Evolutionary conservation across 768 basidiomycete genomes (phyloP).

Genomic region (Phlegmacium glaucopus): DNA sequence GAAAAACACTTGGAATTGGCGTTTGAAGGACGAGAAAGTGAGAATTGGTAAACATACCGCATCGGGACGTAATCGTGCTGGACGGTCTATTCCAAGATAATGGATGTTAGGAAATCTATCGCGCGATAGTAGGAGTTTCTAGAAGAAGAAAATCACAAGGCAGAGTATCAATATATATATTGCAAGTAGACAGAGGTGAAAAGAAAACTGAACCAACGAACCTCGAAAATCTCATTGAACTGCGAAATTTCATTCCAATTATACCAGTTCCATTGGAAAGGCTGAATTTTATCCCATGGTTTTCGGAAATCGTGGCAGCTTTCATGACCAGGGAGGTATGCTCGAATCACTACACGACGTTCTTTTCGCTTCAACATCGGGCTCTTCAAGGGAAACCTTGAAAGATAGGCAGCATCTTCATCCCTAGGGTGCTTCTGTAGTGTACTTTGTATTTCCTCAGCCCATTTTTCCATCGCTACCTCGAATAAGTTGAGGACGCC

Average conservation of each 20-base stretch:
- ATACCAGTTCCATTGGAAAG: slow-evolving; percentile 48
- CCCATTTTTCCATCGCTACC: slow-evolving; percentile 56
- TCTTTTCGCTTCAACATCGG: slow-evolving; percentile 11
- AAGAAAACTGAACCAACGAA: slow-evolving; percentile 21
- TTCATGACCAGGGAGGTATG: slow-evolving; percentile 66
- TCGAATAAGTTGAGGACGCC: slow-evolving; percentile 56
- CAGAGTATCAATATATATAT: too few species aligned
- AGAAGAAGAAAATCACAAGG: slow-evolving; percentile 3
- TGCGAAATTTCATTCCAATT: slow-evolving; percentile 63
- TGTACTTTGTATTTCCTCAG: slow-evolving; percentile 43
- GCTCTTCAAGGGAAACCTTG: slow-evolving; percentile 8
- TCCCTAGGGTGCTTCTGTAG: slow-evolving; percentile 28
- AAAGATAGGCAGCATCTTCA: not conserved
- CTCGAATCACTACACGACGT: slow-evolving; percentile 51
- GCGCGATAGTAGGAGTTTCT: slow-evolving; percentile 38
- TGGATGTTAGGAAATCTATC: slow-evolving; percentile 49
- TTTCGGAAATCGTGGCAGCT: slow-evolving; percentile 48
- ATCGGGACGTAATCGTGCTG: slow-evolving; percentile 61
- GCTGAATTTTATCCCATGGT: slow-evolving; percentile 45
- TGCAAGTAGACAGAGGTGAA: too few species aligned
- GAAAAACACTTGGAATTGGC: not conserved
- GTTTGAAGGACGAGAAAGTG: not conserved
- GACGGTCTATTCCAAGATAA: slow-evolving; percentile 59
- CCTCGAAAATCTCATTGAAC: slow-evolving; percentile 59
- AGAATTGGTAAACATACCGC: slow-evolving; percentile 39